phyloP scores from a whole-genome alignment of 2,329 filamentous ascomycete genomes.

The Aspergillus sp. region DNA sequence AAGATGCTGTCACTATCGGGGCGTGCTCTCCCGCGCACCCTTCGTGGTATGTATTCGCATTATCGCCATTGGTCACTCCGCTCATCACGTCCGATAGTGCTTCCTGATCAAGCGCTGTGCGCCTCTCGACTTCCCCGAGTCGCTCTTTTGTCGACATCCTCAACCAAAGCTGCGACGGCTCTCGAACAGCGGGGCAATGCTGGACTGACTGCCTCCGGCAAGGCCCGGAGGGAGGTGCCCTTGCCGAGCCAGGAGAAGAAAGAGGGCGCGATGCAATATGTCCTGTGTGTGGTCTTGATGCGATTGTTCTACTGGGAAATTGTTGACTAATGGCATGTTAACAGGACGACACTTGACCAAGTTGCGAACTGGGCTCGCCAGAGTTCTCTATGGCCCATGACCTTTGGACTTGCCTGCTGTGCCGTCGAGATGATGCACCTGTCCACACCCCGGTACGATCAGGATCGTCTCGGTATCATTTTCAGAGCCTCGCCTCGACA shows the following conservation, averaged over 20 bases:
- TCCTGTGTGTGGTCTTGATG: conserved; percentile 43
- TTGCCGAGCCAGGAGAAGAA: conserved; percentile 56
- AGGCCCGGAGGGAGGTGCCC: conserved; percentile 52
- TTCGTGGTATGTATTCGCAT: conserved; percentile 30
- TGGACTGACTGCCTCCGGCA: conserved; percentile 47
- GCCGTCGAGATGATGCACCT: conserved; percentile 95
- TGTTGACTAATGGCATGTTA: conserved; percentile 14
- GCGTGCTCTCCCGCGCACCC: conserved; percentile 33
- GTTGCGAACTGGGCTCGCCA: conserved; percentile 88
- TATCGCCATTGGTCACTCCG: conserved; percentile 1
- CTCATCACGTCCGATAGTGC: conserved; percentile 36
- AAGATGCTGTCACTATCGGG: conserved; percentile 34
- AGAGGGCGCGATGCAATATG: conserved; percentile 57
- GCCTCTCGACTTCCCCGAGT: conserved; percentile 41
- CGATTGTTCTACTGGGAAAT: background rate
- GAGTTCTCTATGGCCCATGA: conserved; percentile 89
- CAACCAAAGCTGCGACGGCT: conserved; percentile 48
- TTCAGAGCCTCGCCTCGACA: conserved; percentile 87
- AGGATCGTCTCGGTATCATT: conserved; percentile 86
- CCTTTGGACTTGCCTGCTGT: conserved; percentile 88
- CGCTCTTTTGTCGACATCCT: conserved; percentile 49
- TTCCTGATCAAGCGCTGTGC: conserved; percentile 33
- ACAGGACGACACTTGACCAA: conserved; percentile 62
- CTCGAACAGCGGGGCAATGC: conserved; percentile 42
- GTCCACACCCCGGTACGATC: conserved; percentile 87